Conservation (phyloP, 768 basidiomycete species). For the Phlegmacium glaucopus region DNA sequence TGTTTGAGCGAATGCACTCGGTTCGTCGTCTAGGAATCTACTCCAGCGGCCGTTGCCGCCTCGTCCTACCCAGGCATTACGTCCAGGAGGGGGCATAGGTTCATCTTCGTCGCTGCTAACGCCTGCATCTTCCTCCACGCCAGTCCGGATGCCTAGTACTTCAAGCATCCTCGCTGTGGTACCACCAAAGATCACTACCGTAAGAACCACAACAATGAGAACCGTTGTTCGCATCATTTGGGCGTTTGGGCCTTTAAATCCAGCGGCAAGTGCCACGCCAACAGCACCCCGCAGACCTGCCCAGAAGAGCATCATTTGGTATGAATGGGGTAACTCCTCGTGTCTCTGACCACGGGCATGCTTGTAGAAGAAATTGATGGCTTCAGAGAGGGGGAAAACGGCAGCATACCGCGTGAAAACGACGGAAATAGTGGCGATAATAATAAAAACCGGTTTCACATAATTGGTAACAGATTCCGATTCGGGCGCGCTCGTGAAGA, state of each 20-base stretch:
- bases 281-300: constrained; percentile 95
- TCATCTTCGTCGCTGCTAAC: constrained; percentile 55
- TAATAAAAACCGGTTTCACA: constrained; percentile 93
- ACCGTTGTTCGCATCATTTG: constrained; percentile 91
- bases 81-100: constrained; percentile 19
- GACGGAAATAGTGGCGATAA: constrained; percentile 87
- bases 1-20: constrained; percentile 31
- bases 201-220: constrained; percentile 91
- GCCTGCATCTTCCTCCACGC: constrained; percentile 89
- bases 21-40: constrained; percentile 42
- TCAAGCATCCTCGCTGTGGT: constrained; percentile 98
- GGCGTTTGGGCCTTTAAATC: constrained; percentile 92
- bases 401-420: constrained; percentile 94
- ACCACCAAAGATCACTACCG: constrained; percentile 92
- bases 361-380: constrained; percentile 88
- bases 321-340: constrained; percentile 94
- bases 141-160: constrained; percentile 91
- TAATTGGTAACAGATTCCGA: constrained; percentile 76
- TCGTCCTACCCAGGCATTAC: constrained; percentile 32
- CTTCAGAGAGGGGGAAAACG: constrained; percentile 92
- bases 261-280: constrained; percentile 94
- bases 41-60: constrained; percentile 26
- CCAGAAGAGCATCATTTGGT: constrained; percentile 99
- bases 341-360: constrained; percentile 82
- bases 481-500: constrained; percentile 89